Percentiles rank a stretch among this genome's conserved stretches.
Conservation (phyloP, 2,329 filamentous ascomycete genomes). For the Paradendryphiella salina region DNA sequence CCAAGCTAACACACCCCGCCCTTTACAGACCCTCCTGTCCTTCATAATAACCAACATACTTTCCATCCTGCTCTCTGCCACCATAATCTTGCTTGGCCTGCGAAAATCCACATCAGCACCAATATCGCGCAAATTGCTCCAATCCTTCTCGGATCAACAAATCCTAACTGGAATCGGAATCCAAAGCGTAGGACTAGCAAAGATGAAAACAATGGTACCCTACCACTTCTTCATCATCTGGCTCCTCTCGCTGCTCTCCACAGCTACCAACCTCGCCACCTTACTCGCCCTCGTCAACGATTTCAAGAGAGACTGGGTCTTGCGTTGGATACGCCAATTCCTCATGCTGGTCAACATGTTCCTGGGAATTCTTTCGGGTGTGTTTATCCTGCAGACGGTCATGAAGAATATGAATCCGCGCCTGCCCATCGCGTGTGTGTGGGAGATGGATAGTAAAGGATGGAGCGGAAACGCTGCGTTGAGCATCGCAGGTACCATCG, state of each 20-base stretch:
- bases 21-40: conserved; percentile 59
- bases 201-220: conserved; percentile 61
- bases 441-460: conserved; percentile 51
- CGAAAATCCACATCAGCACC: conserved; percentile 53
- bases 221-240: conserved; percentile 75
- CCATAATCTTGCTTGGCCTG: conserved; percentile 61
- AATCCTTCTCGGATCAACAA: conserved; percentile 68
- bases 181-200: conserved; percentile 64
- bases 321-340: conserved; percentile 66
- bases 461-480: conserved; percentile 50
- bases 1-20: background rate
- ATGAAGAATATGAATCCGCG: conserved; percentile 56
- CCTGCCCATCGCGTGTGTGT: conserved; percentile 65
- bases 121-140: conserved; percentile 66
- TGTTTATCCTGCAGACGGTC: conserved; percentile 62
- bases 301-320: conserved; percentile 67
- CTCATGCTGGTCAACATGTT: conserved; percentile 68
- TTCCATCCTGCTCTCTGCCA: conserved; percentile 59
- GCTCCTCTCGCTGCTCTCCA: conserved; percentile 67
- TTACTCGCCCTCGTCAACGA: conserved; percentile 67
- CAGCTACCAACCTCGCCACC: conserved; percentile 67
- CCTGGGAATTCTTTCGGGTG: conserved; percentile 60
- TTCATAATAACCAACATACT: conserved; percentile 67
- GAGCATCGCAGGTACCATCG: conserved; percentile 63
- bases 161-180: conserved; percentile 71